Base-by-base conservation (phyloP, 78 protist genomes). In the Monocercomonoides exilis region DNA sequence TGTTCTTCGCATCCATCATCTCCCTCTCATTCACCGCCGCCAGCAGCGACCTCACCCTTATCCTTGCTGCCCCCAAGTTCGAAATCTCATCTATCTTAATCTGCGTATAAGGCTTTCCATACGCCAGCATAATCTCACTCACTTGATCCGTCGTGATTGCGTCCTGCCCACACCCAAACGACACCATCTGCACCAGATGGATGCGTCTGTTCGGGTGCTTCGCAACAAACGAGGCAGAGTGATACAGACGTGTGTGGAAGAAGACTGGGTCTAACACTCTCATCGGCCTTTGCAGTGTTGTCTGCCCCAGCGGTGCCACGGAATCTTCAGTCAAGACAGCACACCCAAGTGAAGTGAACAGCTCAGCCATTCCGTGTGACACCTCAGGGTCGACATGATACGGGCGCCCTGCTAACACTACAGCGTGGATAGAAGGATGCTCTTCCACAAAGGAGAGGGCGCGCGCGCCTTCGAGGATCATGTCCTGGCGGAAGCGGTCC, bases 121-220 rank as follows among this genome's bases (percentile, higher is more conserved):
- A 2, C 1, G 54, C 32, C 1, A 6, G 54, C 41, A 86, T 80
- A n/a, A 79, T 77, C 46, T 63, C 89, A 38, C 5, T 36, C 86
- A 70, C 85, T 5, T 86, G 82, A 3, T 86, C 89, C n/a, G 89
- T 63, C 54, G 89, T 86, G 1, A 86, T 21, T 1, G 89, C 89
- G 2, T 86, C 89, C 54, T 70, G 89, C 41, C 89, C 89, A 36
- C 89, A 86, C 5, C 89, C 86, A 2, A 86, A 86, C n/a, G 89
- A 86, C 46, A 86, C 89, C 77, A 86, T 36, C 89, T 86, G 89
- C 41, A 86, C 34, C 3, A 1, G 32, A 32, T 86, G 84, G 46
- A 86, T 6, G 64, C 43, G 42, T 41, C 0, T 6, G 2, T 38
- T 2, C 11, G 70, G 70, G 21, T 54, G 70, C 38, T 54, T 54